Conservation (phyloP, 805 yeast species). For the Teunomyces aglyptinius region DNA sequence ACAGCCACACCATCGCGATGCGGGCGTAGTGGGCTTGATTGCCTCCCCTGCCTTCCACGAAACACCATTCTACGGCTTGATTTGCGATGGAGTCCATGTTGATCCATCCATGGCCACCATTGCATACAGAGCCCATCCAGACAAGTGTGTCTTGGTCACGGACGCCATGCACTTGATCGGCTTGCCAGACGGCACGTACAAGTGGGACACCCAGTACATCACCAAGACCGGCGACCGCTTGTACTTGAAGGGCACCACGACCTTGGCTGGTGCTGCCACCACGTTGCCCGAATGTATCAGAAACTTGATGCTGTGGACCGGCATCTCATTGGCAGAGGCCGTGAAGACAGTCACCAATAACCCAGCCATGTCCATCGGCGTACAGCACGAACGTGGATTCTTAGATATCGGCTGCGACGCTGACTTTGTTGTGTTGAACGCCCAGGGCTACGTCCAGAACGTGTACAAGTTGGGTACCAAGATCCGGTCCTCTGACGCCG, state of each 20-base stretch:
- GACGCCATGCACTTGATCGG: slow-evolving; percentile 62
- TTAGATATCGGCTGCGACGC: slow-evolving; percentile 55
- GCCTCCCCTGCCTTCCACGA: slow-evolving; percentile 25
- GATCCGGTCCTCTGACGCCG: slow-evolving; percentile 12
- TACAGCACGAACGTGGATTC: slow-evolving; percentile 47
- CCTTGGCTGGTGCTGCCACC: slow-evolving; percentile 64
- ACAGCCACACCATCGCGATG: slow-evolving; percentile 56
- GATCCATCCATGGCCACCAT: slow-evolving; percentile 51
- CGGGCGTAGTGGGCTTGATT: slow-evolving; percentile 53
- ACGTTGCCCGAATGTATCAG: slow-evolving; percentile 49
- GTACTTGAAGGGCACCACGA: slow-evolving; percentile 51
- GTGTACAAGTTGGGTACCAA: slow-evolving; percentile 52
- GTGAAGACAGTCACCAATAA: slow-evolving; percentile 54
- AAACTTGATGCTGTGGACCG: slow-evolving; percentile 51
- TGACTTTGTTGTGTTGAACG: slow-evolving; percentile 48
- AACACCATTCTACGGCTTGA: slow-evolving; percentile 51
- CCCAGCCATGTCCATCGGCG: slow-evolving; percentile 49
- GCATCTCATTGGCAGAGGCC: slow-evolving; percentile 49
- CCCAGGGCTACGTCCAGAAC: slow-evolving; percentile 41
- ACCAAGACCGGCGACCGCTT: slow-evolving; percentile 48
- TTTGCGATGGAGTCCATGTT: slow-evolving; percentile 60
- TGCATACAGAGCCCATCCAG: slow-evolving; percentile 52
- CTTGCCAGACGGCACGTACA: slow-evolving; percentile 53
- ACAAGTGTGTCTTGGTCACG: slow-evolving; percentile 54
- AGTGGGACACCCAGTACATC: slow-evolving; percentile 49